Base-by-base conservation (phyloP, 371 early-diverging fungal genomes). In the Mortierella sp. region DNA sequence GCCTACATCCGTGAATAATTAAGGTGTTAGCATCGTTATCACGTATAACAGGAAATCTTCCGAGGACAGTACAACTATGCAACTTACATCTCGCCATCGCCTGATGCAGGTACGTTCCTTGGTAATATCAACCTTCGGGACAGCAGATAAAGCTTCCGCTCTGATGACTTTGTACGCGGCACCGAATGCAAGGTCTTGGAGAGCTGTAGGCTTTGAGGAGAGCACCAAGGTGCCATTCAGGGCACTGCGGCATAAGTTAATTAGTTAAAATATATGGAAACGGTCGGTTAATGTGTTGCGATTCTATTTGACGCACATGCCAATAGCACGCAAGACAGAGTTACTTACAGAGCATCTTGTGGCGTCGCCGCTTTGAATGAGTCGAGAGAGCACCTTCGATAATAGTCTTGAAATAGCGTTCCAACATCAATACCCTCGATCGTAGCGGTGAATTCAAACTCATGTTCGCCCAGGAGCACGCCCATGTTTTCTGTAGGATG, bases 311-410 rank as follows among this genome's bases (percentile, higher is more conserved):
- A 55, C 55, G 2, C 55, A 55, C 55, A 55, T 16, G 55, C 55
- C 9, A 55, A 55, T 55, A 11, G 55, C 55, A 55, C 21, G n/a
- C 55, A 55, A n/a, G 55, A n/a, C 55, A 55, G 4, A 55, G 16
- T n/a, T n/a, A 55, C 55, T 55, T 55, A 55, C 55, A 55, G 55
- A 55, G 55, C n/a, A 10, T 55, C 55, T n/a, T 55, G 55, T 55
- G n/a, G 8, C n/a, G n/a, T 55, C n/a, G 55, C n/a, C 55, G 55
- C 55, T 55, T 55, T 55, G n/a, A 55, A 55, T 10, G 55, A 55
- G 55, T 55, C 55, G 55, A 55, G 55, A n/a, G n/a, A 55, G n/a
- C 55, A 55, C n/a, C n/a, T n/a, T 55, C 55, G 55, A 55, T 55
- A 55, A n/a, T n/a, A 55, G 55, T 55, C 55, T 24, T 55, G n/a